Evolutionary conservation across 768 basidiomycete genomes (phyloP).

Genomic region (Boletus insuetus): DNA sequence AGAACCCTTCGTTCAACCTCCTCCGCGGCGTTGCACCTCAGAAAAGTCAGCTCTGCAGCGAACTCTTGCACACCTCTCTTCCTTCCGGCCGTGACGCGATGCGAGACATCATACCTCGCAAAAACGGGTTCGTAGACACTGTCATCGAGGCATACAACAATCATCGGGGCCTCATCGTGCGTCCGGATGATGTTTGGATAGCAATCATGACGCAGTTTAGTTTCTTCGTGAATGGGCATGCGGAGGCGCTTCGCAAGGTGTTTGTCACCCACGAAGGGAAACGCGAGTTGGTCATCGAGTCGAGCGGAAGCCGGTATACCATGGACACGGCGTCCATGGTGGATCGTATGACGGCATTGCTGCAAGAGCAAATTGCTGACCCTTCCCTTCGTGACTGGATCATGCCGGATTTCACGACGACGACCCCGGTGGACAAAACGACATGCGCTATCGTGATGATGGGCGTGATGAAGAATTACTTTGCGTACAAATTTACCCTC

Average conservation of each 20-base stretch:
- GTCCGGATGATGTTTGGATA: constrained; percentile 51
- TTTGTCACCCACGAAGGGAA: constrained; percentile 29
- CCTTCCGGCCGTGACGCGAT: constrained; percentile 12
- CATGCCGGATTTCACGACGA: constrained; percentile 44
- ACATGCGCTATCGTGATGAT: constrained; percentile 41
- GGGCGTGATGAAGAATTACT: constrained; percentile 42
- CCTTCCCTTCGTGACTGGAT: constrained; percentile 38
- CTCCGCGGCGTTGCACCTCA: constrained; percentile 20
- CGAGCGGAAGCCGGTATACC: constrained; percentile 14
- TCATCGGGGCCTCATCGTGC: constrained; percentile 38
- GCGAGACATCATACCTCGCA: constrained; percentile 29
- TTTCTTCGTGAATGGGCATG: constrained; percentile 39
- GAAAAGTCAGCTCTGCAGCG: constrained; percentile 19
- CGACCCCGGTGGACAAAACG: constrained; percentile 38
- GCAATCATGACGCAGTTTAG: constrained; percentile 36
- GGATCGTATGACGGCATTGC: constrained; percentile 17
- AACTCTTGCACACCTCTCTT: constrained; percentile 32
- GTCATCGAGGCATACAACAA: constrained; percentile 35
- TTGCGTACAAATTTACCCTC: constrained; percentile 31
- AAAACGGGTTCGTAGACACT: constrained; percentile 37
- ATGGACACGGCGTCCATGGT: constrained; percentile 35
- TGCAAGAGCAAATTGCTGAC: constrained; percentile 23
- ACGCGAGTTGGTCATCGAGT: constrained; percentile 26
- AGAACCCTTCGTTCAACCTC: constrained; percentile 21
- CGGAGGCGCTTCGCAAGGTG: constrained; percentile 31